These are phyloP conservation scores for Geranium brycei DNA, from an alignment of 345 rosid genomes.

Conservation along the genomic window DNA sequence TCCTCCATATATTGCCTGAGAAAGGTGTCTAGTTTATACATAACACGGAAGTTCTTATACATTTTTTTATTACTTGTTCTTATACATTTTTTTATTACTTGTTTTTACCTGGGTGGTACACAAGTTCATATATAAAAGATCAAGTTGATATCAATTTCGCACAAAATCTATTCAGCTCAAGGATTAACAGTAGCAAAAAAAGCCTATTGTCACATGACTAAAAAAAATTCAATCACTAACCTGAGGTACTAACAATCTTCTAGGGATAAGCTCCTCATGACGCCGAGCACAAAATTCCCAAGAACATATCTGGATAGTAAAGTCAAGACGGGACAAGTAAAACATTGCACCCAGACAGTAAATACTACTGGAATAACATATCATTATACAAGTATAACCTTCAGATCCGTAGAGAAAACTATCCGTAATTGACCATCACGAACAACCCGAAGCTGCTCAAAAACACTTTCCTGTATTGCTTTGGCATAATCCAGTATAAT, in stretches of 20 bases:
- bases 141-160: not conserved
- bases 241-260: slow-evolving; percentile 45
- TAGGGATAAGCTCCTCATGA: slow-evolving; percentile 46
- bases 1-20: not conserved
- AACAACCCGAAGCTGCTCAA: slow-evolving; percentile 34
- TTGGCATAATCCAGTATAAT: slow-evolving; percentile 35
- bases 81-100: not conserved
- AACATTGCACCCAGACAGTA: not conserved
- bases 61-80: not conserved
- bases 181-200: slow-evolving; percentile 59
- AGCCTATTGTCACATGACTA: slow-evolving; percentile 52
- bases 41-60: not conserved
- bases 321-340: not conserved
- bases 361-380: not conserved
- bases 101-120: not conserved
- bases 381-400: slow-evolving; percentile 14
- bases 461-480: slow-evolving; percentile 35
- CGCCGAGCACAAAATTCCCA: slow-evolving; percentile 52
- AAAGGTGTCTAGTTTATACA: not conserved
- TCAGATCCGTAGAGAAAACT: slow-evolving; percentile 25
- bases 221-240: slow-evolving; percentile 9
- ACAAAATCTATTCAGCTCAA: not conserved
- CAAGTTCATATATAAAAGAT: not conserved
- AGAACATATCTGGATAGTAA: slow-evolving; percentile 32
- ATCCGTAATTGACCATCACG: slow-evolving; percentile 36